Conservation (phyloP, 306 rosid species). For the Inga leiocalycina region DNA sequence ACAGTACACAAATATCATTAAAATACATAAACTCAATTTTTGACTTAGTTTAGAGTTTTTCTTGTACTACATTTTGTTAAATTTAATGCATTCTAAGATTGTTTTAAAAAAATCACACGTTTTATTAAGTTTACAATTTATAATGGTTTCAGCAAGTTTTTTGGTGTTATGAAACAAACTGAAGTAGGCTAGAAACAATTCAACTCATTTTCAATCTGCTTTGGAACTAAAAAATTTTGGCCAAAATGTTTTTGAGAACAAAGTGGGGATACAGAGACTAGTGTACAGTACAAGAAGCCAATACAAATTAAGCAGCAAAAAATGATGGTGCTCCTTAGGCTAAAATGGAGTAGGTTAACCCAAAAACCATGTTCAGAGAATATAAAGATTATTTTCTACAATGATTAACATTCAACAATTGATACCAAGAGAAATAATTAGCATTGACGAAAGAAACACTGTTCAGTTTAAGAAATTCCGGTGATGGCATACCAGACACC, state of each 20-base stretch:
- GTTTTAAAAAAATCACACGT: background rate
- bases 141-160: background rate
- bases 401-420: background rate
- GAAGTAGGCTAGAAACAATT: background rate
- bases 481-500: slow-evolving; percentile 1
- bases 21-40: background rate
- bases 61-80: background rate
- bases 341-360: slow-evolving; percentile 33
- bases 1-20: background rate
- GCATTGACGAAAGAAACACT: background rate
- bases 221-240: background rate
- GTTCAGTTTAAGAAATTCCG: background rate
- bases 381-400: background rate
- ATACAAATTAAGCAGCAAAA: slow-evolving; percentile 22
- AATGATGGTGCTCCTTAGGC: slow-evolving; percentile 50
- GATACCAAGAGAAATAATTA: background rate
- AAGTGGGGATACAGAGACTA: background rate
- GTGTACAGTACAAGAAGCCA: background rate
- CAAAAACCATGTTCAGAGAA: slow-evolving; percentile 37
- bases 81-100: background rate
- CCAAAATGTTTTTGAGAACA: background rate
- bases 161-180: background rate
- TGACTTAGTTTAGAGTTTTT: background rate
- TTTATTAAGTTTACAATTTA: background rate
- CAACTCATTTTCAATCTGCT: background rate